phyloP scores from a whole-genome alignment of 768 basidiomycete species.

The Tremella yokohamensis region DNA sequence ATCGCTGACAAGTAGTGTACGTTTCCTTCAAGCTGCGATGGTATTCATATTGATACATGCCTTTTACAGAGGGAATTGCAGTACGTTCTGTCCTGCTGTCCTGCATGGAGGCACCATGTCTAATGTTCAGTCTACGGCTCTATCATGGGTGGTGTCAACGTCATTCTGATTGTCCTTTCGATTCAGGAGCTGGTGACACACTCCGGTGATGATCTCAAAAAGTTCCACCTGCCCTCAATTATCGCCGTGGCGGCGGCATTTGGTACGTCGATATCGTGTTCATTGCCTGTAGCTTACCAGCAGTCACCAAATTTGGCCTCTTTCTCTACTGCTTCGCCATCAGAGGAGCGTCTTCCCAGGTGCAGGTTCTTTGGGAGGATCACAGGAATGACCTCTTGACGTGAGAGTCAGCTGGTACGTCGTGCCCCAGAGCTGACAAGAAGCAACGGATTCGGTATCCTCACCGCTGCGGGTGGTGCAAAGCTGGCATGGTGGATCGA shows the following conservation, averaged over 20 bases:
- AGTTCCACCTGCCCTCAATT: constrained; percentile 76
- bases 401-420: constrained; percentile 58
- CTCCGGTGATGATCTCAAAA: constrained; percentile 56
- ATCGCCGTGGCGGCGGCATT: constrained; percentile 78
- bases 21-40: neutral
- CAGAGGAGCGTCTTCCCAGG: constrained; percentile 79
- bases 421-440: constrained; percentile 3
- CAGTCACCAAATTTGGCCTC: constrained; percentile 77
- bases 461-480: constrained; percentile 52
- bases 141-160: constrained; percentile 87
- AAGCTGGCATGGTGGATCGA: constrained; percentile 53
- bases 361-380: constrained; percentile 93
- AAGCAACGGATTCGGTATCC: constrained; percentile 51
- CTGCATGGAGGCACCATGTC: constrained; percentile 67
- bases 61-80: constrained; percentile 29
- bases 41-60: neutral
- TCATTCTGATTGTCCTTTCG: constrained; percentile 82
- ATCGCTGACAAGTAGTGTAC: constrained; percentile 13
- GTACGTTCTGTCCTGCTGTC: constrained; percentile 19
- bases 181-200: constrained; percentile 66
- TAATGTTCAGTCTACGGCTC: constrained; percentile 62
- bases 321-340: constrained; percentile 83
- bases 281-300: constrained; percentile 52
- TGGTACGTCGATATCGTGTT: constrained; percentile 55
- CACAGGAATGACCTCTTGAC: constrained; percentile 90